phyloP scores from a whole-genome alignment of 2,329 filamentous ascomycete genomes.

The Lachnellula suecica region DNA sequence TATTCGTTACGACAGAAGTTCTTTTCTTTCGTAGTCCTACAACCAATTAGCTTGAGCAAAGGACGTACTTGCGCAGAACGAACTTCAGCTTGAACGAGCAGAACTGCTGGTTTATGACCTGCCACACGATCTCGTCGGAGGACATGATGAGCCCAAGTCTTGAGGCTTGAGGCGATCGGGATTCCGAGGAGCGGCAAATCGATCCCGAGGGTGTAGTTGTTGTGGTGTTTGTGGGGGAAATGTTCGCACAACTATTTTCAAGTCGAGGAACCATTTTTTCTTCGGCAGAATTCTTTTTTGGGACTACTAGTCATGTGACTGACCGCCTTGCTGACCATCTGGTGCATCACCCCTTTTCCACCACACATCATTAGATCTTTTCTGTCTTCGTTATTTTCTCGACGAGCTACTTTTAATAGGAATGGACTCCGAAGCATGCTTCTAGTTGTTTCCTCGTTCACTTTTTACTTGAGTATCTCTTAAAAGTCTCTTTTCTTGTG shows the following conservation, averaged over 20 bases:
- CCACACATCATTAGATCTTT: neutral
- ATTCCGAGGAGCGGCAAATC: neutral
- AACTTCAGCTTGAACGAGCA: conserved; percentile 94
- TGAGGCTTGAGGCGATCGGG: neutral
- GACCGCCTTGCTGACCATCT: neutral
- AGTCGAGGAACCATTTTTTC: neutral
- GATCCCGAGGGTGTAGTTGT: neutral
- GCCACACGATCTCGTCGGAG: conserved; percentile 96
- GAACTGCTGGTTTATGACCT: conserved; percentile 93
- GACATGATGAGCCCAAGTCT: conserved; percentile 59
- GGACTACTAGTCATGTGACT: neutral
- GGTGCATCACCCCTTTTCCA: neutral
- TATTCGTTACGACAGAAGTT: conserved; percentile 96
- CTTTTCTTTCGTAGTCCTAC: conserved; percentile 77
- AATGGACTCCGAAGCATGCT: no score
- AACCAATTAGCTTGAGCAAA: conserved; percentile 30
- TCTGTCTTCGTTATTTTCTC: no score
- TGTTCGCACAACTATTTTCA: neutral
- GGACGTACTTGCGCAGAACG: conserved; percentile 29
- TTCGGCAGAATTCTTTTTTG: neutral
- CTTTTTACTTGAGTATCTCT: no score
- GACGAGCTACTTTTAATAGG: no score
- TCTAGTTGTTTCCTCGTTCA: no score
- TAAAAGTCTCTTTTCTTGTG: no score
- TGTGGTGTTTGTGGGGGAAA: neutral